Conservation (phyloP, 495 filamentous ascomycete species). For the Pyronema omphalodes region DNA sequence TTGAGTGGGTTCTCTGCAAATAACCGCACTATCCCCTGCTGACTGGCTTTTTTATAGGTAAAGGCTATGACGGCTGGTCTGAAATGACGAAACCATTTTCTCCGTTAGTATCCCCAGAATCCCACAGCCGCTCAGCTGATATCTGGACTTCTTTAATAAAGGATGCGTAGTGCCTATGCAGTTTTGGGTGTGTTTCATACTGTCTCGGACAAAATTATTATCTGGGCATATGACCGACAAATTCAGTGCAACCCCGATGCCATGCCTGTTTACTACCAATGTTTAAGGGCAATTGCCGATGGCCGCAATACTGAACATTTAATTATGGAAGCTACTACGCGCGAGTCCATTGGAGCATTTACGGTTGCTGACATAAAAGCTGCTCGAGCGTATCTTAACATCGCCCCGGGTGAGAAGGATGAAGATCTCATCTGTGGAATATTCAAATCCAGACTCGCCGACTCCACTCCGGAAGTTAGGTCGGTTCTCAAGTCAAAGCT, state of each 20-base stretch:
- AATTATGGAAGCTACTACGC: slow-evolving; percentile 25
- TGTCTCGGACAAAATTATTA: slow-evolving; percentile 29
- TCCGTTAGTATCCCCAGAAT: slow-evolving; percentile 11
- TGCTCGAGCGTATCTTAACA: slow-evolving; percentile 12
- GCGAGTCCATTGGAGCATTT: slow-evolving; percentile 22
- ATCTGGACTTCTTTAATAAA: no score
- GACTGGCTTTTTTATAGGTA: no score
- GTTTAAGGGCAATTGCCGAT: slow-evolving; percentile 26
- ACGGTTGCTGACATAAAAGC: slow-evolving; percentile 10
- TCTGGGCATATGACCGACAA: slow-evolving; percentile 30
- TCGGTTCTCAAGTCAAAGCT: slow-evolving; percentile 15
- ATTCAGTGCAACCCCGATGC: slow-evolving; percentile 25
- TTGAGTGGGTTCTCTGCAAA: neutral
- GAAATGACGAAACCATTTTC: slow-evolving; percentile 18
- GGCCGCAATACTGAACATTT: slow-evolving; percentile 27
- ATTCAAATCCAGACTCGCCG: slow-evolving; percentile 15
- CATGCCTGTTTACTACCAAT: slow-evolving; percentile 31
- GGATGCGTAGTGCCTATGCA: slow-evolving; percentile 24
- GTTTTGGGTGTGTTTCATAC: slow-evolving; percentile 29
- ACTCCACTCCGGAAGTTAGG: slow-evolving; percentile 17
- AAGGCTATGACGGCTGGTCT: no score
- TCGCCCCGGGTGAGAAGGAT: slow-evolving; percentile 8
- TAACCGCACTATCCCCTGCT: slow-evolving; percentile 1
- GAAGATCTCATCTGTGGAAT: slow-evolving; percentile 21
- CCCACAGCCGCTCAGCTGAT: no score